phyloP scores from a whole-genome alignment of 495 filamentous ascomycete species.

The Melanomma pulvis-pyrius region DNA sequence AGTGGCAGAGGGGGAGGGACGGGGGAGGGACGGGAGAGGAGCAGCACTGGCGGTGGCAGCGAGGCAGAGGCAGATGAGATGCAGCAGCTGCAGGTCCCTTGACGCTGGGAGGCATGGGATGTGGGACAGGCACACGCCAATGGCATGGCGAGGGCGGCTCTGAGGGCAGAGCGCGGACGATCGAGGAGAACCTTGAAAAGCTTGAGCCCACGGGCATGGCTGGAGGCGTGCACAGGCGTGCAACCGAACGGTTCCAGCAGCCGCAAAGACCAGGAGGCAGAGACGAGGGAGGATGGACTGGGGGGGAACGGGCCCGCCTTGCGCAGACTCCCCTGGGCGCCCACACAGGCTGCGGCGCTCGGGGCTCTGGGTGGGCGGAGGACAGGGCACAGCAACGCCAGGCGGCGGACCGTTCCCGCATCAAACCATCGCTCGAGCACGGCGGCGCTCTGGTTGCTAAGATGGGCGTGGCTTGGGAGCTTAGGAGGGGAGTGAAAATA shows the following conservation, averaged over 20 bases:
- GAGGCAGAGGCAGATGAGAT: conserved; percentile 24
- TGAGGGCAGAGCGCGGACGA: conserved; percentile 15
- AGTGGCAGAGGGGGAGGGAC: not conserved
- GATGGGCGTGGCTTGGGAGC: conserved; percentile 31
- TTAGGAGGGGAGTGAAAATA: conserved; percentile 16
- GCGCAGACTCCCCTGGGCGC: conserved; percentile 3
- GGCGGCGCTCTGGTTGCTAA: conserved; percentile 21
- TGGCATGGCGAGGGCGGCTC: conserved; percentile 28
- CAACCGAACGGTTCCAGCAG: conserved; percentile 38
- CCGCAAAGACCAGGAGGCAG: conserved; percentile 24
- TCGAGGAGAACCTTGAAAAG: conserved; percentile 24
- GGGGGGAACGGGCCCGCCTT: conserved; percentile 13
- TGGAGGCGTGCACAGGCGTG: conserved; percentile 31
- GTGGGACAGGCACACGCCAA: conserved; percentile 19
- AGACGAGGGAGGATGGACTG: conserved; percentile 28
- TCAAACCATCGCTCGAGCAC: conserved; percentile 20
- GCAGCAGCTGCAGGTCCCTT: conserved; percentile 31
- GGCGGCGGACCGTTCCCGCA: conserved; percentile 37
- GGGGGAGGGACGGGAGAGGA: not conserved
- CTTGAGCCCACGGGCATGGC: conserved; percentile 35
- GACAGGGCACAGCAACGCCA: conserved; percentile 16
- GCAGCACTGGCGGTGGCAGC: conserved; percentile 3
- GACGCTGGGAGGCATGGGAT: conserved; percentile 10
- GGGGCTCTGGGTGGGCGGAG: conserved; percentile 12
- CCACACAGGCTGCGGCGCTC: not conserved